Conservation (phyloP, 2,329 filamentous ascomycete genomes). For the Venturiaceae sp. region DNA sequence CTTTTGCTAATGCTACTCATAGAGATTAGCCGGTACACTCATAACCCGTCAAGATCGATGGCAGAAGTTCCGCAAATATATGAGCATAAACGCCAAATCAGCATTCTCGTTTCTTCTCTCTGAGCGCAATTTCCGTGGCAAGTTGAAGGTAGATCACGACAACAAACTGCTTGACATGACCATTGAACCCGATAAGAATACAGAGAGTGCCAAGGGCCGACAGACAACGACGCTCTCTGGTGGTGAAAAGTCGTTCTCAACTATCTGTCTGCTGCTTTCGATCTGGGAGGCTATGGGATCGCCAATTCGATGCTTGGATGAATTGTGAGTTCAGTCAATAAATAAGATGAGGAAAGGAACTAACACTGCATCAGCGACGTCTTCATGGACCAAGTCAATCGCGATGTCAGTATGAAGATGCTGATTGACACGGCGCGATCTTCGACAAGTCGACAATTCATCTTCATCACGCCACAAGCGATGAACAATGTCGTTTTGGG, state of each 20-base stretch:
- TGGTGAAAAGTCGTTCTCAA: slow-evolving; percentile 96
- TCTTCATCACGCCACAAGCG: slow-evolving; percentile 89
- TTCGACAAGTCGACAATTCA: slow-evolving; percentile 85
- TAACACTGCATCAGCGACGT: slow-evolving; percentile 52
- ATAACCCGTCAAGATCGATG: slow-evolving; percentile 63
- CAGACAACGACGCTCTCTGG: slow-evolving; percentile 89
- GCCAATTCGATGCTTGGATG: slow-evolving; percentile 86
- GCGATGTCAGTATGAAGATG: slow-evolving; percentile 87
- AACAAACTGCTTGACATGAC: slow-evolving; percentile 63
- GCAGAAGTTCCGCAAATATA: slow-evolving; percentile 70
- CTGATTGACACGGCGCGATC: slow-evolving; percentile 82
- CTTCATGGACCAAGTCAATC: slow-evolving; percentile 97
- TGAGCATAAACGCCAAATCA: slow-evolving; percentile 75
- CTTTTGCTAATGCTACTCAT: background rate
- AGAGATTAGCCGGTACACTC: slow-evolving; percentile 52
- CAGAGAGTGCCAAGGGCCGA: slow-evolving; percentile 58
- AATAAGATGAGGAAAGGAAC: slow-evolving; percentile 11
- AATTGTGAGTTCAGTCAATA: slow-evolving; percentile 52
- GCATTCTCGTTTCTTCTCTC: slow-evolving; percentile 84
- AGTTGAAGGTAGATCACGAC: slow-evolving; percentile 67
- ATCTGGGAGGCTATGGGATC: slow-evolving; percentile 99
- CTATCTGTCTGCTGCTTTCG: slow-evolving; percentile 82
- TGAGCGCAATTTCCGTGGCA: slow-evolving; percentile 81
- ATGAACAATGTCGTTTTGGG: slow-evolving; percentile 51
- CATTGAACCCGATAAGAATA: slow-evolving; percentile 60